Base-by-base conservation (phyloP, 441 rosid genomes). In the Populus trichocarpa region DNA sequence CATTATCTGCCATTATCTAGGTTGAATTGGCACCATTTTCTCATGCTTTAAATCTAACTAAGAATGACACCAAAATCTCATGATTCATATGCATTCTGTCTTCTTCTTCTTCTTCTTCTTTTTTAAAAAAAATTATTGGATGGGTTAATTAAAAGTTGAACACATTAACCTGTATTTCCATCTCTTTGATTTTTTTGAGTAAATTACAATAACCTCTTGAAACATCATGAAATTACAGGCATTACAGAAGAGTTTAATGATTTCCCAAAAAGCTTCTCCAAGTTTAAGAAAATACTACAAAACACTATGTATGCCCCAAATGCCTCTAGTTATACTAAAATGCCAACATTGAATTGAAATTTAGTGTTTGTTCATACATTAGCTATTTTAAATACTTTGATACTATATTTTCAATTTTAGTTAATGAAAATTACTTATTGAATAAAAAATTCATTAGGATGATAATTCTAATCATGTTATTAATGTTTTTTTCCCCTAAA, bases 141-240 rank as follows among this genome's bases (percentile, higher is more conserved):
- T 2, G n/a, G 22, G n/a, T n/a, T 38, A 13, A 71, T 42, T 71
- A 38, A 26, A 25, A 61, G 10, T 18, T 7, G 16, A 18, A n/a
- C 50, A 13, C 20, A 57, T 50, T 67, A 30, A 68, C 9, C 18
- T 74, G 16, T 59, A 5, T 71, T 38, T 79, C 66, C 79, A 65
- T 64, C 72, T 28, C 16, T 75, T 40, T 53, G 61, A 53, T 18
- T 53, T 53, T 18, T 53, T 6, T 53, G 9, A 53, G 61, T 53
- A 53, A 53, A 53, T 53, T 16, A 18, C 61, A 53, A 53, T 18
- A 53, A 53, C 8, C n/a, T 5, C 61, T 53, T 53, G 9, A 50
- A 50, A 14, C 57, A 50, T 50, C 57, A 50, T 50, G 57, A 50
- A 50, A 50, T 50, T 50, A 50, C 57, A 18, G 9, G n/a, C 61